Base-by-base conservation (phyloP, 2,329 filamentous ascomycete species). In the Blumeriella jaapii region DNA sequence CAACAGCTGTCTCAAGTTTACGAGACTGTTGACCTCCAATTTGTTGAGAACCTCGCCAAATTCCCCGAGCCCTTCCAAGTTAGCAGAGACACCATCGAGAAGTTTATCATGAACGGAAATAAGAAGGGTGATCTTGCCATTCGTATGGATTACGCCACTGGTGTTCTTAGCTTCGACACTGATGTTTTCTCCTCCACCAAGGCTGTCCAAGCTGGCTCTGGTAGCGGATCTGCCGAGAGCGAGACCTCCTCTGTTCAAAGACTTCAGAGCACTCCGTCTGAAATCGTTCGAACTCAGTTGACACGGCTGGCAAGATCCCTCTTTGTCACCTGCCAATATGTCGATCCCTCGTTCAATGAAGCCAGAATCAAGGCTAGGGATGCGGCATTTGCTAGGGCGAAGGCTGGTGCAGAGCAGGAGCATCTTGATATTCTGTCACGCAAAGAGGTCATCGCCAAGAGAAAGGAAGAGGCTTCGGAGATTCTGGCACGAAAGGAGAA, bases 91-190 rank as follows among this genome's bases (percentile, higher is more conserved):
- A 93, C 84, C 43, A 93, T 98, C 49, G 91, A 98, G 69, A 98
- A 96, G 67, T 98, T 98, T 70, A 96, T 98, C 70, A 98, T 98
- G 91, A 98, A 98, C 62, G 91, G 91, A 46, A 96, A 93, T 74
- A 98, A 98, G 77, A 98, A 98, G 74, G 91, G 91, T 38, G 91
- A 98, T 53, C 72, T 98, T 29, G 82, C 91, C 35, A 93, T 98
- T 52, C 86, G 91, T 43, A 85, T 96, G 62, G 84, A 96, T 57
- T 91, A 98, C 58, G 86, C 86, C 43, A 89, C 87, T 35, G 86
- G 91, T 41, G 83, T 95, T 31, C 74, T 98, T 41, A 95, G 86
- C 59, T 98, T 98, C 53, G 91, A 98, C 60, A 93, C 85, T 36
- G 91, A 98, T 59, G 86, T 98, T 48, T 96, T 98, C 69, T 94